phyloP scores from a whole-genome alignment of 2,329 filamentous ascomycete species.

The Colletotrichum tropicicola region DNA sequence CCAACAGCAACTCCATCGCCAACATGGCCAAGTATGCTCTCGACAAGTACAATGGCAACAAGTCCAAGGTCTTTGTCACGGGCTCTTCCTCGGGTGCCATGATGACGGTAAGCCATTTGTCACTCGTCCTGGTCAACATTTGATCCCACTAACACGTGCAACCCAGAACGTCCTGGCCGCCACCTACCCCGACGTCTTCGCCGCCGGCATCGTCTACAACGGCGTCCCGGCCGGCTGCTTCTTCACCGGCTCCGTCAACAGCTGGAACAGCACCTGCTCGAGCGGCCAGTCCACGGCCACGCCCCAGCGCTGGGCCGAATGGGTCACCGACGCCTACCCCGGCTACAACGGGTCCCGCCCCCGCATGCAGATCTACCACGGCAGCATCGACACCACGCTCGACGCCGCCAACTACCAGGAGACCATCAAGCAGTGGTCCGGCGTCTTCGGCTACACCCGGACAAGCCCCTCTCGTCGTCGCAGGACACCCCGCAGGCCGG shows the following conservation, averaged over 20 bases:
- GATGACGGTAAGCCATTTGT: slow-evolving; percentile 27
- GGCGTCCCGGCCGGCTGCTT: slow-evolving; percentile 67
- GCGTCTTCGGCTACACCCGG: slow-evolving; percentile 52
- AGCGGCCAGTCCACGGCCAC: slow-evolving; percentile 55
- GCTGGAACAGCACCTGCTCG: slow-evolving; percentile 65
- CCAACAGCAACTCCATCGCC: slow-evolving; percentile 59
- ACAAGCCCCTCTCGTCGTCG: slow-evolving; percentile 39
- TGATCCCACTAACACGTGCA: background rate
- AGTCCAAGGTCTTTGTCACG: slow-evolving; percentile 57
- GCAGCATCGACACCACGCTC: slow-evolving; percentile 58
- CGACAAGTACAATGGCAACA: slow-evolving; percentile 56
- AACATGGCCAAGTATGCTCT: slow-evolving; percentile 63
- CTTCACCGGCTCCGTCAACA: slow-evolving; percentile 48
- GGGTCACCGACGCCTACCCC: slow-evolving; percentile 57
- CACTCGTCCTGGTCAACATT: no score
- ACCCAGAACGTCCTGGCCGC: slow-evolving; percentile 55
- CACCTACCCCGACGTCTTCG: slow-evolving; percentile 64
- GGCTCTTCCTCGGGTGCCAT: slow-evolving; percentile 39
- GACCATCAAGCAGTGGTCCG: slow-evolving; percentile 65
- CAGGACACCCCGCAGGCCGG: slow-evolving; percentile 45
- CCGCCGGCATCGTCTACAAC: slow-evolving; percentile 58
- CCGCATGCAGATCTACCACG: slow-evolving; percentile 68
- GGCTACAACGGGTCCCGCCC: slow-evolving; percentile 58
- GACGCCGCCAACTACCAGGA: slow-evolving; percentile 65
- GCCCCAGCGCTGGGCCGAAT: slow-evolving; percentile 50